Conservation (phyloP, 345 rosid species). For the Camelina hispida region DNA sequence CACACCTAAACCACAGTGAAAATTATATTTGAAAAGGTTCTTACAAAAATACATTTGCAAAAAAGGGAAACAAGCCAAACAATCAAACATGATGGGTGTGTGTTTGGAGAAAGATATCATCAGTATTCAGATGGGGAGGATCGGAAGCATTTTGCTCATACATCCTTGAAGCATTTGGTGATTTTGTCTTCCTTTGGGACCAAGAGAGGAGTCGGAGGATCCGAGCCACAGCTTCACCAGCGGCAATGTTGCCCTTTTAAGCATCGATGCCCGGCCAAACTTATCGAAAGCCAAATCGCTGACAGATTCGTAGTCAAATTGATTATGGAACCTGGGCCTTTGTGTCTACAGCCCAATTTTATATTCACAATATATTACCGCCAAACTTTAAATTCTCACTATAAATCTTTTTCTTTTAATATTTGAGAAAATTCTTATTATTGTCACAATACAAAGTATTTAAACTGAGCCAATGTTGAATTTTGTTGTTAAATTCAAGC, state of each 20-base stretch:
- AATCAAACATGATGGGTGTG: not conserved
- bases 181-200: constrained; percentile 97
- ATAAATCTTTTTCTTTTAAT: too few relatives aligned
- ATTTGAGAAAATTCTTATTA: too few relatives aligned
- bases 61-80: not conserved
- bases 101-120: constrained; percentile 30
- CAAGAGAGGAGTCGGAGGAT: constrained; percentile 88
- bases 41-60: constrained; percentile 1
- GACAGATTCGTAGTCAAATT: not conserved
- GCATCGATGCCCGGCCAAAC: constrained; percentile 85
- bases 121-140: constrained; percentile 64
- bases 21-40: not conserved
- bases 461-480: too few relatives aligned
- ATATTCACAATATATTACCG: not conserved
- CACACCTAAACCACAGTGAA: constrained; percentile 14
- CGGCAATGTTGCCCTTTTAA: constrained; percentile 68
- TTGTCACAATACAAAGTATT: too few relatives aligned
- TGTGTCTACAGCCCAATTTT: not conserved
- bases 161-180: constrained; percentile 57
- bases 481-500: too few relatives aligned
- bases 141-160: too few relatives aligned
- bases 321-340: not conserved
- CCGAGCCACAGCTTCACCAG: constrained; percentile 77
- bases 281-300: constrained; percentile 73
- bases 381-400: not conserved